Percentiles rank a stretch among this genome's conserved stretches.
phyloP scores from a whole-genome alignment of 2,329 filamentous ascomycete species.

The Phoma herbarum region DNA sequence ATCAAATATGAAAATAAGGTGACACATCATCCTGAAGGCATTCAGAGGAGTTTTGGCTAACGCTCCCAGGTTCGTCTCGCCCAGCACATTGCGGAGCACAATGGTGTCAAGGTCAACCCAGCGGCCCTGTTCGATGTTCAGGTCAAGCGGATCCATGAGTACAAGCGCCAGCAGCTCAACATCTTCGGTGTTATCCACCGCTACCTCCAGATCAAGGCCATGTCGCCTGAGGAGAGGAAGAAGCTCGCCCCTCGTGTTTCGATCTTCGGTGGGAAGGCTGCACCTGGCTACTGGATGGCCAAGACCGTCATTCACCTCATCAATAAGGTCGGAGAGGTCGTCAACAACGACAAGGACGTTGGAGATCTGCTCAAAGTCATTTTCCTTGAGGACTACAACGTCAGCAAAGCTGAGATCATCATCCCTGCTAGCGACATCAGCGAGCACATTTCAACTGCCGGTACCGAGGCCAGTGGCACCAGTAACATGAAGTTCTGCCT shows the following conservation, averaged over 20 bases:
- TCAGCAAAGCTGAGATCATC: slow-evolving; percentile 99
- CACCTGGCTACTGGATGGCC: slow-evolving; percentile 99
- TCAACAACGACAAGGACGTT: slow-evolving; percentile 92
- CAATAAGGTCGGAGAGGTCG: slow-evolving; percentile 87
- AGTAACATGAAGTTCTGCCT: slow-evolving; percentile 99
- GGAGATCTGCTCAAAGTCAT: slow-evolving; percentile 96
- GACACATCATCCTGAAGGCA: background rate
- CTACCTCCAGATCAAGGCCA: slow-evolving; percentile 86
- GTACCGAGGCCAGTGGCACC: slow-evolving; percentile 86
- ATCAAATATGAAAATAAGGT: slow-evolving; percentile 96
- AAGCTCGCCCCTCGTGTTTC: slow-evolving; percentile 87
- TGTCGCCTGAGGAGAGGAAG: slow-evolving; percentile 84
- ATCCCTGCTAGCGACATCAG: slow-evolving; percentile 93
- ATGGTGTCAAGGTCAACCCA: slow-evolving; percentile 84
- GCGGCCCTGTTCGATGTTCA: slow-evolving; percentile 93
- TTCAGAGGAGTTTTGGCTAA: background rate
- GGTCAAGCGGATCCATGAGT: slow-evolving; percentile 98
- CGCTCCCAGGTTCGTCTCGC: slow-evolving; percentile 72
- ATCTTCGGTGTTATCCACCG: slow-evolving; percentile 98
- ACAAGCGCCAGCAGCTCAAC: slow-evolving; percentile 98
- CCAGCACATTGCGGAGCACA: slow-evolving; percentile 85
- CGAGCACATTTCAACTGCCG: slow-evolving; percentile 98
- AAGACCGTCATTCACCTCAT: slow-evolving; percentile 98
- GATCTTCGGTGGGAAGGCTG: slow-evolving; percentile 97
- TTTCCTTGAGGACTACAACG: slow-evolving; percentile 98